A percentile compares a stretch with the other conserved stretches of the same genome.
These are phyloP conservation scores for Gentiana straminea DNA, from an alignment of 257 asterid species.

Conservation along the genomic window DNA sequence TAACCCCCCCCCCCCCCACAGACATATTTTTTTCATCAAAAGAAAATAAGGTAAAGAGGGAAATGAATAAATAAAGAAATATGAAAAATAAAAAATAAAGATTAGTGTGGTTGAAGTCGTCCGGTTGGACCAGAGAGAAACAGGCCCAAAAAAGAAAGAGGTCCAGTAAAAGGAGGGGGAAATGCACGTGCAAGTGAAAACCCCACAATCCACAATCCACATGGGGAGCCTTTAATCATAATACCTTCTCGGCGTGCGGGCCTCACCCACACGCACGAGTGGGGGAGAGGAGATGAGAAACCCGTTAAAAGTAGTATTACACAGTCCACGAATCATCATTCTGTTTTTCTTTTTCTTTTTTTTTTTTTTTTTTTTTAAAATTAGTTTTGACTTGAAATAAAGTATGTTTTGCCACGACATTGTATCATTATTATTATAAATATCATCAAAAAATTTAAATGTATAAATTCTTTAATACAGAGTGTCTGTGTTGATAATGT, in stretches of 20 bases:
- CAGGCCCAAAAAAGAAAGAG: background rate
- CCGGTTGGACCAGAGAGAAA: slow-evolving; percentile 28
- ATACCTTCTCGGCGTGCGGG: background rate
- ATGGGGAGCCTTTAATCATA: slow-evolving; percentile 28
- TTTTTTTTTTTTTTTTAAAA: background rate
- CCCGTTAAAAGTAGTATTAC: no score
- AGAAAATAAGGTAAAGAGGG: background rate
- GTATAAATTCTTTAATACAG: no score
- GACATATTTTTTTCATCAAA: background rate
- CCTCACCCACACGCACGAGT: slow-evolving; percentile 1
- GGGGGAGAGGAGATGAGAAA: background rate
- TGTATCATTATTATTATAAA: no score
- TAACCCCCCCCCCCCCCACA: no score
- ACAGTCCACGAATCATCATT: background rate
- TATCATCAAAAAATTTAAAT: no score
- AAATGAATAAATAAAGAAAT: no score
- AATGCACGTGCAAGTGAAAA: slow-evolving; percentile 72
- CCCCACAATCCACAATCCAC: slow-evolving; percentile 31
- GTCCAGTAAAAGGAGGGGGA: slow-evolving; percentile 22
- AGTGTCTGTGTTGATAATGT: no score
- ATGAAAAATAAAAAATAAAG: no score
- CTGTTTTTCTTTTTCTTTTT: no score
- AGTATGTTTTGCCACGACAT: no score
- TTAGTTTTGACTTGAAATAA: no score
- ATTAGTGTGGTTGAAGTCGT: slow-evolving; percentile 7